phyloP scores from a whole-genome alignment of 305 asterid genomes.

The Fraxinus xanthoxyloides region DNA sequence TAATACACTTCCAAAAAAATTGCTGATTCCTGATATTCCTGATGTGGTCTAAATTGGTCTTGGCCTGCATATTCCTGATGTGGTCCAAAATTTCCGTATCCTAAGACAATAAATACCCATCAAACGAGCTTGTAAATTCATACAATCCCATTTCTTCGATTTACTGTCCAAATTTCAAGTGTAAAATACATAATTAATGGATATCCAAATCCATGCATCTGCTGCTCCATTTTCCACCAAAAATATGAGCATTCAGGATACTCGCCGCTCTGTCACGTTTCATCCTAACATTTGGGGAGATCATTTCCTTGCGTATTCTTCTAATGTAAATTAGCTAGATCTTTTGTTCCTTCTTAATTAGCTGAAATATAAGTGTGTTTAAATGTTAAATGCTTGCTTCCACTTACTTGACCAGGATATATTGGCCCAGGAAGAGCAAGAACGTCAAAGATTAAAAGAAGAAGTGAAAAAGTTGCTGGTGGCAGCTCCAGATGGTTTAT shows the following conservation, averaged over 20 bases:
- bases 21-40: too few species aligned
- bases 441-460: slow-evolving; percentile 4
- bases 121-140: not conserved
- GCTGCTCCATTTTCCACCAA: not conserved
- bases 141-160: not conserved
- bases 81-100: not conserved
- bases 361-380: not conserved
- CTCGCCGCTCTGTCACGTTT: slow-evolving; percentile 1
- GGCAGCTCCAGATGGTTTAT: not conserved
- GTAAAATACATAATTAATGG: not conserved
- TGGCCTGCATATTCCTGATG: too few species aligned
- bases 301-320: slow-evolving; percentile 1
- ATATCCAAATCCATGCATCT: too few species aligned
- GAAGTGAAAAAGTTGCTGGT: slow-evolving; percentile 11
- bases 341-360: not conserved
- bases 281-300: slow-evolving; percentile 16
- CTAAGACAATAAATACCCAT: not conserved
- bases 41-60: not conserved
- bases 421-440: not conserved
- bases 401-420: slow-evolving; percentile 18
- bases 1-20: too few species aligned
- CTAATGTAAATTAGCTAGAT: not conserved
- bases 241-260: not conserved
- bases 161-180: not conserved
- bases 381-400: not conserved